phyloP scores from a whole-genome alignment of 768 basidiomycete genomes.

The Kwoniella heveanensis region DNA sequence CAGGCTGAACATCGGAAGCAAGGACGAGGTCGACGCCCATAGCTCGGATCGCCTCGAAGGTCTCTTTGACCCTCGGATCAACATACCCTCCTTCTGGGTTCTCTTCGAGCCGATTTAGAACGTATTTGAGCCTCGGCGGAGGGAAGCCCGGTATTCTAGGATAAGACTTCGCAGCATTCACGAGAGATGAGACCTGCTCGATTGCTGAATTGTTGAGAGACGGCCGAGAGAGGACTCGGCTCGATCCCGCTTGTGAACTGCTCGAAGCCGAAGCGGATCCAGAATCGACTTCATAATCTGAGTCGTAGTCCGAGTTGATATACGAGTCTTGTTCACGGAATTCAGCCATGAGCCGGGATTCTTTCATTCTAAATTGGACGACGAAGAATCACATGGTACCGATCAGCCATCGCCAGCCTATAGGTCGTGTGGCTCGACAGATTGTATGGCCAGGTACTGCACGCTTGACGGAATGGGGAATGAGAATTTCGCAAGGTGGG shows the following conservation, averaged over 20 bases:
- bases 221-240: slow-evolving; percentile 8
- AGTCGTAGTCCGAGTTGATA: slow-evolving; percentile 64
- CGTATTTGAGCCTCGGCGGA: slow-evolving; percentile 59
- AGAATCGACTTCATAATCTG: slow-evolving; percentile 36
- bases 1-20: slow-evolving; percentile 32
- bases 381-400: neutral
- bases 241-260: slow-evolving; percentile 1
- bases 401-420: neutral
- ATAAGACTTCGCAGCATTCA: slow-evolving; percentile 67
- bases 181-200: slow-evolving; percentile 68
- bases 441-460: no score
- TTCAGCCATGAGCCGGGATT: slow-evolving; percentile 73
- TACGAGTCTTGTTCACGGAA: slow-evolving; percentile 84
- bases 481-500: no score
- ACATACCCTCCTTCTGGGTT: slow-evolving; percentile 55
- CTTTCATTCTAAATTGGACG: slow-evolving; percentile 65
- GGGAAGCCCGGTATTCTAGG: slow-evolving; percentile 57
- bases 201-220: slow-evolving; percentile 73
- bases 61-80: slow-evolving; percentile 64
- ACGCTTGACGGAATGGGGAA: no score
- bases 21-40: slow-evolving; percentile 71
- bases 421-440: neutral
- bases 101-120: slow-evolving; percentile 67
- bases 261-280: neutral
- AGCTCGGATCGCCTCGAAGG: slow-evolving; percentile 62